These are phyloP conservation scores for Cadophora sp. DNA, from an alignment of 2,329 filamentous ascomycete species.

Conservation along the genomic window DNA sequence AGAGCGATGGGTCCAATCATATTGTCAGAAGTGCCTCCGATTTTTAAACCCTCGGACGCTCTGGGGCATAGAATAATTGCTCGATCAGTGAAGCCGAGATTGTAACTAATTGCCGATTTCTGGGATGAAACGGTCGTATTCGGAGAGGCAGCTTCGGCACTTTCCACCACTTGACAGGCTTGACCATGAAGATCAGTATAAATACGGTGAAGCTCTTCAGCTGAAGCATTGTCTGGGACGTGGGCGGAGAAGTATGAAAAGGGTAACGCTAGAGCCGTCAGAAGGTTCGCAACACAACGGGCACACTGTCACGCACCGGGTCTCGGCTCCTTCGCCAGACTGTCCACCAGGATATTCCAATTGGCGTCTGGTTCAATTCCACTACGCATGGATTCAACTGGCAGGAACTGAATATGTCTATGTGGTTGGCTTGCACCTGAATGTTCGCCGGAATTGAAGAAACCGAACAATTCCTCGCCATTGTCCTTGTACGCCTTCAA, in stretches of 20 bases:
- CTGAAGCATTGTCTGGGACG: constrained; percentile 29
- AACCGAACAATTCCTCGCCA: constrained; percentile 45
- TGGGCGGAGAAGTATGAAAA: constrained; percentile 41
- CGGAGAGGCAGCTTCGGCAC: too few relatives aligned
- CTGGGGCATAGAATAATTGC: constrained; percentile 62
- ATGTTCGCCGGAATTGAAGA: constrained; percentile 66
- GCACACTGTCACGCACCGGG: not conserved
- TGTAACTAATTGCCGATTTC: constrained; percentile 64
- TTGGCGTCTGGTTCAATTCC: constrained; percentile 45
- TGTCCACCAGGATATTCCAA: constrained; percentile 60
- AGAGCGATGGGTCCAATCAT: constrained; percentile 48
- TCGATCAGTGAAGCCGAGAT: constrained; percentile 63
- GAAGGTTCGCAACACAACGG: not conserved
- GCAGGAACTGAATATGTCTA: constrained; percentile 74
- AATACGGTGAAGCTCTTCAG: constrained; percentile 35
- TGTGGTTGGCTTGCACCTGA: constrained; percentile 77
- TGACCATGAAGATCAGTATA: constrained; percentile 39
- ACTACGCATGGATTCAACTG: constrained; percentile 66
- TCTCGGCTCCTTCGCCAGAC: constrained; percentile 37
- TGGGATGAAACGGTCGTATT: not conserved
- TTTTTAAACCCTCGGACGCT: constrained; percentile 54
- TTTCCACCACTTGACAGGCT: constrained; percentile 25
- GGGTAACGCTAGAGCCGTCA: constrained; percentile 33
- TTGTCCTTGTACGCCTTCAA: constrained; percentile 58
- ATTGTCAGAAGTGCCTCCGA: constrained; percentile 28